These are phyloP conservation scores for Rhizopogon roseolus DNA, from an alignment of 768 basidiomycete species.

Conservation along the genomic window DNA sequence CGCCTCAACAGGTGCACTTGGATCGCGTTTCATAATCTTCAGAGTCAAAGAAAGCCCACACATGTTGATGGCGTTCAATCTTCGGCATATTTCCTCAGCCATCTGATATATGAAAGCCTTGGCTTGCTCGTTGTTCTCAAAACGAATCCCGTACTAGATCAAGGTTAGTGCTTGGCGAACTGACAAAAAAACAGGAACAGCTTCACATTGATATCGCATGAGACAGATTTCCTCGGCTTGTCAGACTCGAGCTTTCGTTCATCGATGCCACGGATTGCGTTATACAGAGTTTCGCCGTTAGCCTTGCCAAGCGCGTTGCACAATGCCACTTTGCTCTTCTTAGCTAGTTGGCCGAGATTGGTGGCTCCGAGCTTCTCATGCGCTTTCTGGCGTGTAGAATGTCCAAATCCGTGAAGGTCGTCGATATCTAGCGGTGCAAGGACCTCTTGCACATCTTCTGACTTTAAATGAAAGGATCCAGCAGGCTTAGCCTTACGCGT, in stretches of 20 bases:
- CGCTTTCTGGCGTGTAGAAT: constrained; percentile 71
- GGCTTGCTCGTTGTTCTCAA: constrained; percentile 77
- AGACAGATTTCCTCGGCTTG: constrained; percentile 86
- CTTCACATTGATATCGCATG: constrained; percentile 91
- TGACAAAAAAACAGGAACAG: not conserved
- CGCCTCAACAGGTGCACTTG: constrained; percentile 80
- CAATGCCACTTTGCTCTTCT: constrained; percentile 59
- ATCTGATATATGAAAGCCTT: constrained; percentile 75
- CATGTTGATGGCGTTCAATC: constrained; percentile 66
- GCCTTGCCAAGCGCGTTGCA: constrained; percentile 72
- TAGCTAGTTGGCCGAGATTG: constrained; percentile 61
- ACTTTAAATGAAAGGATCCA: constrained; percentile 70
- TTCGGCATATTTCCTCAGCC: constrained; percentile 68
- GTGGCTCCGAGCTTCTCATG: constrained; percentile 71
- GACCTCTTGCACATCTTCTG: constrained; percentile 45
- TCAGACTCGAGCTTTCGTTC: constrained; percentile 74
- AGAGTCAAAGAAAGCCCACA: constrained; percentile 74
- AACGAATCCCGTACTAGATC: constrained; percentile 88
- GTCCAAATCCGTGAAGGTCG: constrained; percentile 86
- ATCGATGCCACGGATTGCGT: constrained; percentile 82
- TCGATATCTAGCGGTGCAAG: constrained; percentile 69
- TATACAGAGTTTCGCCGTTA: constrained; percentile 82
- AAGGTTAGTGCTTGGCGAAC: constrained; percentile 6
- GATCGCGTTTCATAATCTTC: constrained; percentile 86
- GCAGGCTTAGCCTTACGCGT: constrained; percentile 91